Base-by-base conservation (phyloP, 768 basidiomycete genomes). In the Cyclocybe cylindracea region DNA sequence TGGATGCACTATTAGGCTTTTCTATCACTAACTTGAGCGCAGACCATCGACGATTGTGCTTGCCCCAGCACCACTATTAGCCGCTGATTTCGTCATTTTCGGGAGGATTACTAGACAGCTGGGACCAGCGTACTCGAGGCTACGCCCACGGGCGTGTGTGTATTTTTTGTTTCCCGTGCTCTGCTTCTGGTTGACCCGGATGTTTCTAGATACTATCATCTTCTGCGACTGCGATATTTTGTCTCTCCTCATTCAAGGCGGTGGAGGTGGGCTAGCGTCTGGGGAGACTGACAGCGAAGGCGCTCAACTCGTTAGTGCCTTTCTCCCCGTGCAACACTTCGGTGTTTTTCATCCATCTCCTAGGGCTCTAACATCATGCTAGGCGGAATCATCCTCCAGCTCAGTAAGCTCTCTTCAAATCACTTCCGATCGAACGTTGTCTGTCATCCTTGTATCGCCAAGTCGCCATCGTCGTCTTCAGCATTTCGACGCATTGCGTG, bases 21-120 rank as follows among this genome's bases (percentile, higher is more conserved):
- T 3, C 24, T 24, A 5, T 24, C 5, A 40, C n/a, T 35, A 11
- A 9, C 7, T 38, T n/a, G 10, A 34, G 9, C 11, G 8, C 38
- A 83, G 82, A 61, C 78, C 83, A n/a, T 66, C 68, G 5, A 66
- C 68, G 6, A 78, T 80, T 2, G 83, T 87, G 58, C 65, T 85
- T 38, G 77, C 76, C 1, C 24, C 24, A 24, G 5, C 24, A 24
- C 84, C 84, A 2, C 80, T 80, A 16, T 16, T 16, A 16, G 16
- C 84, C 0, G 82, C 82, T 10, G 81, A 79, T 56, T 87, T 86
- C 61, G 71, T 84, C 38, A 75, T 84, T 14, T 70, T 86, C 9
- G 80, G 82, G 2, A 61, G 64, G 24, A 67, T 83, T 44, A 78
- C 83, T 40, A 59, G 55, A 14, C 58, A 60, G 4, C 64, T 83